phyloP scores from a whole-genome alignment of 2,329 filamentous ascomycete species.

The Clonostachys sp. region DNA sequence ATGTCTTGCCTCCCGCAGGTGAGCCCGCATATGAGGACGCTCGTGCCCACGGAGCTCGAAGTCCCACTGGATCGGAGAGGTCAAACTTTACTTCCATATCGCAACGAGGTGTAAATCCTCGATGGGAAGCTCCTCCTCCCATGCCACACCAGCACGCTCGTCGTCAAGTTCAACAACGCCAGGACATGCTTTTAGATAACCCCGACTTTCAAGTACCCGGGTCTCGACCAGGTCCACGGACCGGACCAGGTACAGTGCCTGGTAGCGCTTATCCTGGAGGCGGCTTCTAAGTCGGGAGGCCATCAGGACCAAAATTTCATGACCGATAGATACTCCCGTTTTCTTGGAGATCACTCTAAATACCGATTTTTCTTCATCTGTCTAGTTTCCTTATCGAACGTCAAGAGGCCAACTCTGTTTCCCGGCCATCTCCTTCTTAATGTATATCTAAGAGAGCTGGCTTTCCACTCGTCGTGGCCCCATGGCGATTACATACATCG shows the following conservation, averaged over 20 bases:
- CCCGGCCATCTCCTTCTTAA: not conserved
- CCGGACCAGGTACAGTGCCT: constrained; percentile 41
- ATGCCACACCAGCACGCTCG: constrained; percentile 36
- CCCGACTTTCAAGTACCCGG: constrained; percentile 77
- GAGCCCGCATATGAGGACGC: constrained; percentile 58
- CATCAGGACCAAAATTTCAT: not conserved
- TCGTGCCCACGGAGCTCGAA: constrained; percentile 52
- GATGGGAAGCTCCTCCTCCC: constrained; percentile 60
- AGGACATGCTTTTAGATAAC: constrained; percentile 75
- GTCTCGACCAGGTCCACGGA: constrained; percentile 19
- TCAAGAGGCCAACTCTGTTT: not conserved
- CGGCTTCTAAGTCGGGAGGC: constrained; percentile 12
- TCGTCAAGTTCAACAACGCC: constrained; percentile 43
- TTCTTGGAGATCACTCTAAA: no score
- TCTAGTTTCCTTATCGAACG: not conserved
- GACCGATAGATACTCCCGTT: not conserved
- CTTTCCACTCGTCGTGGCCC: not conserved
- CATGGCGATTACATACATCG: no score
- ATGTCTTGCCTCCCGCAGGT: constrained; percentile 14
- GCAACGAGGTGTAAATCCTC: constrained; percentile 82
- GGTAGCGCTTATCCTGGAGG: constrained; percentile 46
- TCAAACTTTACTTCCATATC: constrained; percentile 89
- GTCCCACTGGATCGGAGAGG: constrained; percentile 71
- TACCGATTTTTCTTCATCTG: no score
- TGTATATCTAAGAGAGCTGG: not conserved